Base-by-base conservation (phyloP, 257 asterid species). In the Coffea eugenioides region DNA sequence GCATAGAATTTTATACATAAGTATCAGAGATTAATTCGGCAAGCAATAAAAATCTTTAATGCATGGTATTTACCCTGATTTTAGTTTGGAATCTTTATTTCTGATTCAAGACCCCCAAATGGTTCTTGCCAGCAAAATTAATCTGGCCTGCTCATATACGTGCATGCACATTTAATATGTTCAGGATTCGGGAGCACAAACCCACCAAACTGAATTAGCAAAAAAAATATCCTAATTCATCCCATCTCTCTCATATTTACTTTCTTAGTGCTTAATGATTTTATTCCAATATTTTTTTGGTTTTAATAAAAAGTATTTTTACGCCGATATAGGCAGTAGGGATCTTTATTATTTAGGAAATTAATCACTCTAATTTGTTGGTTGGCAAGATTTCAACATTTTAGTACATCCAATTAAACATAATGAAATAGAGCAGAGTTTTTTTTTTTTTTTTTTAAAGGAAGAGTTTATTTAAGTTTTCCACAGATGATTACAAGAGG, bases 131-230 rank as follows among this genome's bases (percentile, higher is more conserved):
- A 27, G 64, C 46, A 46, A 25, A 64, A 49, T 25, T 72, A 48
- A 49, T 20, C 46, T 72, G 6, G 64, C 76, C 85, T 84, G 77
- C 84, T 84, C 80, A 76, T 21, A 76, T 81, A 82, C 90, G 88
- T 84, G 90, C 85, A 78, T 65, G 80, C 88, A 84, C 87, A 84
- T 80, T 77, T 67, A 80, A 51, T 79, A 67, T 72, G 76, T 71
- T 66, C 74, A 57, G 45, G 62, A 79, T 59, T 51, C 20, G 25
- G 81, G 78, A 74, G 73, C 81, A 74, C 78, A 74, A 64, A 39
- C 71, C 52, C 69, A 64, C 75, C 36, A 73, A 77, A 80, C 67
- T 54, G 82, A 12, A 67, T 3, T 51, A 49, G 7, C 34, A 51
- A 75, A 25, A 75, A 51, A 75, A 25, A 75, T 48, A 68, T 68